phyloP scores from a whole-genome alignment of 2,329 filamentous ascomycete genomes.

The Penicillium glabrum region DNA sequence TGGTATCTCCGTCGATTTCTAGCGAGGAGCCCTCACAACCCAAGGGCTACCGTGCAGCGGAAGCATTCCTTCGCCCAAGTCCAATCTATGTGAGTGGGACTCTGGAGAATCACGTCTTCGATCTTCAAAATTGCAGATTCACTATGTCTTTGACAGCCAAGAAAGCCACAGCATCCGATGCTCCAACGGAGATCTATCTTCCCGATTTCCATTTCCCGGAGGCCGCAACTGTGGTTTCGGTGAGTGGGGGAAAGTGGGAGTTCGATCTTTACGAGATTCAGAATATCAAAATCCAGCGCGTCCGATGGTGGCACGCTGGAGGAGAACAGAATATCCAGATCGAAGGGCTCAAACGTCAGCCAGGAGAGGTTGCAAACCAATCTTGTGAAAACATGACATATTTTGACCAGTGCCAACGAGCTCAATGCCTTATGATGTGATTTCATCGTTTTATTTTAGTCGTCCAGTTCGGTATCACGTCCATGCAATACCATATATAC shows the following conservation, averaged over 20 bases:
- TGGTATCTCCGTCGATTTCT: constrained; percentile 59
- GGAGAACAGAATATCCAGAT: constrained; percentile 80
- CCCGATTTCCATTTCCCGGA: constrained; percentile 91
- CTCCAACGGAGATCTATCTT: constrained; percentile 79
- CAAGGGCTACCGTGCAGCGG: constrained; percentile 79
- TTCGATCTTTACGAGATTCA: constrained; percentile 73
- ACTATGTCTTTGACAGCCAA: constrained; percentile 67
- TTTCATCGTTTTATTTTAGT: background rate
- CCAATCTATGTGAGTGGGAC: constrained; percentile 74
- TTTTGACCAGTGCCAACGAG: constrained; percentile 60
- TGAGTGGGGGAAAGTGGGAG: constrained; percentile 86
- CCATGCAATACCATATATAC: background rate
- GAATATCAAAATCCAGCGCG: constrained; percentile 67
- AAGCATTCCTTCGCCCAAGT: constrained; percentile 86
- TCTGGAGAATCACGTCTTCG: constrained; percentile 73
- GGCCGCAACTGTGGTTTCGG: constrained; percentile 68
- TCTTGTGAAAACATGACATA: constrained; percentile 75
- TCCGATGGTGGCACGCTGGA: constrained; percentile 90
- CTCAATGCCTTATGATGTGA: constrained; percentile 54
- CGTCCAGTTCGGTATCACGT: background rate
- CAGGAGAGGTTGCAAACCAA: constrained; percentile 40
- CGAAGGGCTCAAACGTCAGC: constrained; percentile 67
- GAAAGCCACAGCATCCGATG: constrained; percentile 59
- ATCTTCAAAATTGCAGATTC: constrained; percentile 76
- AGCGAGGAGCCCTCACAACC: constrained; percentile 57